A percentile compares a stretch with the other conserved stretches of the same genome.
These are phyloP conservation scores for Verticillium tricorpus DNA, from an alignment of 2,329 filamentous ascomycete genomes.

Conservation along the genomic window DNA sequence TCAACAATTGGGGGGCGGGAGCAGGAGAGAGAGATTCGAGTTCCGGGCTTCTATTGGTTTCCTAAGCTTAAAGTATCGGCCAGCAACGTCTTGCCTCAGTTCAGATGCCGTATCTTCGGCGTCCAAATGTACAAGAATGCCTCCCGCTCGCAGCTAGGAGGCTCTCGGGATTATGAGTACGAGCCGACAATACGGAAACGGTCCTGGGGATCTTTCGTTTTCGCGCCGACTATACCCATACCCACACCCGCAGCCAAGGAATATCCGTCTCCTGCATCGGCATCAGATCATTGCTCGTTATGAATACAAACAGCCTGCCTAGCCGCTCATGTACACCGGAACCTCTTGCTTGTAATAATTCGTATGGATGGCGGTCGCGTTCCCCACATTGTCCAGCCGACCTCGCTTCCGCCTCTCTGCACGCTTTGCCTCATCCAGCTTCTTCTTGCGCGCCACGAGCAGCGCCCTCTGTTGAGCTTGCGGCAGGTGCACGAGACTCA, in stretches of 20 bases:
- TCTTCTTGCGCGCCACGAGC: background rate
- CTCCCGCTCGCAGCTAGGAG: background rate
- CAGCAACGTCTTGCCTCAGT: background rate
- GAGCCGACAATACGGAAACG: background rate
- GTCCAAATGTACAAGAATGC: background rate
- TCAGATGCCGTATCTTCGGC: background rate
- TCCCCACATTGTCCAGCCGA: background rate
- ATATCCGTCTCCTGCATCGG: too few species aligned
- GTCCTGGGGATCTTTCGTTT: background rate
- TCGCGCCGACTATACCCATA: background rate
- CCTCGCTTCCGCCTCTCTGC: background rate
- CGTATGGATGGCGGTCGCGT: background rate
- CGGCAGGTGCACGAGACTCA: slow-evolving; percentile 15
- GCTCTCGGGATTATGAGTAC: background rate
- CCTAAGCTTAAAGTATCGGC: background rate
- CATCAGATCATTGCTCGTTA: too few species aligned
- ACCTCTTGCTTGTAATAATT: background rate
- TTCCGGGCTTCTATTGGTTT: background rate
- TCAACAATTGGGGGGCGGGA: background rate
- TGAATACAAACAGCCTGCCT: background rate
- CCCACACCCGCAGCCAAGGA: too few species aligned
- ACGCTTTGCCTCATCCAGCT: background rate
- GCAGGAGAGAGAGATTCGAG: background rate
- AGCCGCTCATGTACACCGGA: background rate
- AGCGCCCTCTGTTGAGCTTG: slow-evolving; percentile 11